Evolutionary conservation across 2,329 filamentous ascomycete species (phyloP).

Genomic region (Alternaria ethzedia): DNA sequence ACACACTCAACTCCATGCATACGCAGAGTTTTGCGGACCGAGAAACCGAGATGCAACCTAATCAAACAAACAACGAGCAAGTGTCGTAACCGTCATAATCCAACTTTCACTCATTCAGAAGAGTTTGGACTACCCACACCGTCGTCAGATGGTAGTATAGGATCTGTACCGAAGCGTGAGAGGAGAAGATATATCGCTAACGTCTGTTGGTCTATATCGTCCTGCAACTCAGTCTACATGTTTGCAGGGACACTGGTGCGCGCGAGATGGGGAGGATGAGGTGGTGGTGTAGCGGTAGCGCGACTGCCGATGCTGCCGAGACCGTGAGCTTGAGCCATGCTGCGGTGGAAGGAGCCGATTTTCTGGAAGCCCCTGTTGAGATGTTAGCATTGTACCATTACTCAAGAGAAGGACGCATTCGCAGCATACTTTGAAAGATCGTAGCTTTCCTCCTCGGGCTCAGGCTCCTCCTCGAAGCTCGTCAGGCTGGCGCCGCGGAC

Average conservation of each 20-base stretch:
- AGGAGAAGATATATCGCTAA: not conserved
- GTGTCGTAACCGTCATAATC: not conserved
- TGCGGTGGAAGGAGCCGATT: conserved; percentile 55
- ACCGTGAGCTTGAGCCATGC: conserved; percentile 41
- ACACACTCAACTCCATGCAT: not conserved
- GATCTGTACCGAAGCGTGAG: not conserved
- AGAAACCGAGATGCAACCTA: not conserved
- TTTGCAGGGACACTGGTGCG: conserved; percentile 34
- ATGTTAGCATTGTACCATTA: conserved; percentile 18
- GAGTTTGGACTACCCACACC: not conserved
- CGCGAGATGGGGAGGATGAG: conserved; percentile 10
- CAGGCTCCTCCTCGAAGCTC: conserved; percentile 49
- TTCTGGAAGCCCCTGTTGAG: conserved; percentile 55
- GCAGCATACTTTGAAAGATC: conserved; percentile 57
- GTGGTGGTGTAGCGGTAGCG: conserved; percentile 23
- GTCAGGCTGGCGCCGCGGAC: conserved; percentile 45
- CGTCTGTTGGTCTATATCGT: not conserved
- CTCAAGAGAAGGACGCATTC: rapidly evolving
- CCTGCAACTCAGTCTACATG: conserved; percentile 19
- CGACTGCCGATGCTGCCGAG: conserved; percentile 19
- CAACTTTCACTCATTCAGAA: not conserved
- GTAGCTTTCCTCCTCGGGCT: conserved; percentile 55
- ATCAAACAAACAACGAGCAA: not conserved
- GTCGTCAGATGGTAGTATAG: not conserved
- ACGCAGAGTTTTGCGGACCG: not conserved